Evolutionary conservation across 2,329 filamentous ascomycete species (phyloP), one percentile per base, ranked within the genome.

Genomic region (Apiospora saccharicola): DNA sequence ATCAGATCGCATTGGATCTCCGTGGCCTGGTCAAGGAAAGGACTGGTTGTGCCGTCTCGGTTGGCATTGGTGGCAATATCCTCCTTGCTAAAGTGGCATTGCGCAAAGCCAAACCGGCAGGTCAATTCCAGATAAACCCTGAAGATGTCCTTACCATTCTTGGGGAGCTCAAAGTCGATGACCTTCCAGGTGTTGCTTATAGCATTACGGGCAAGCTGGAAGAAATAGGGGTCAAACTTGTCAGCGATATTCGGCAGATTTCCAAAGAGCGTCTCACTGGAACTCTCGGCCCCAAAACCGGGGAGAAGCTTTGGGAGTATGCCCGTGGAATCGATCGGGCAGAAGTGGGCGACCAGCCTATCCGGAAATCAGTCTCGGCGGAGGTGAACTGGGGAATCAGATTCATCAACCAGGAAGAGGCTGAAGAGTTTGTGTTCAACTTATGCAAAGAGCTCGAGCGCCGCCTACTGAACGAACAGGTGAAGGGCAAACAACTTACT

Each of bases 371-470:
- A 0, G 94, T 99, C 0, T 98, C 96, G 1, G 96, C 96, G 0
- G 96, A 99, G 80, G 94, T 99, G 74, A 99, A 96, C 78, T 99
- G 96, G 96, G 96, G 97, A 3, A 97, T 99, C 71, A 91, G 96
- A 7, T 99, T 99, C 80, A 90, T 96, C 76, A 97, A 89, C 73
- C 94, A 98, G 78, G 88, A 90, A n/a, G 96, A 99, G 82, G 95
- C 95, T 0, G 96, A 98, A 73, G 94, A 97, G 75, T 99, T 99
- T 80, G 88, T 98, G 43, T 86, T 90, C 74, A 96, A 94, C 75
- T 85, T 99, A 0, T 96, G 94, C 79, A 92, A 92, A 71, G 96
- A 99, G 81, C 84, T 99, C 8, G 91, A 95, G 76, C 92, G 91
- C 71, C 89, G 96, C 1, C 84, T 99, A 24, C 79, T 95, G 30